phyloP scores from a whole-genome alignment of 106 monocot genomes.

The Dioscorea zingiberensis region DNA sequence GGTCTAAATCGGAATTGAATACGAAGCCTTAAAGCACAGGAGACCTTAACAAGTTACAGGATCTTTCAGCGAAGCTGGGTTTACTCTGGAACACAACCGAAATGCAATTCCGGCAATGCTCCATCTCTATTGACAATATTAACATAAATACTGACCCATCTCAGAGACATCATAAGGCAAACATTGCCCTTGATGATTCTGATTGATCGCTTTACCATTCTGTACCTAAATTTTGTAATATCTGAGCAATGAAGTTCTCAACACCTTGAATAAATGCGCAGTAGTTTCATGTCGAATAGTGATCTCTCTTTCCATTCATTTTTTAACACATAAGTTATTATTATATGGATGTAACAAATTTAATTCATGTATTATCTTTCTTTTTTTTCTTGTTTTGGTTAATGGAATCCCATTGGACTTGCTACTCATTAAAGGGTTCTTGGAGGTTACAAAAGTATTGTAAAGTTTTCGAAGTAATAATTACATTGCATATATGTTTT shows the following conservation, averaged over 20 bases:
- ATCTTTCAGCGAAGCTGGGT: neutral
- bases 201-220: neutral
- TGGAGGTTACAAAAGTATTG: no score
- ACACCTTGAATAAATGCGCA: neutral
- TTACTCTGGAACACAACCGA: neutral
- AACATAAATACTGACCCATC: neutral
- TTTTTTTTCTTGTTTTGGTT: no score
- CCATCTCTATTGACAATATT: neutral
- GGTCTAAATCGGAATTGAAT: slow-evolving; percentile 36
- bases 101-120: neutral
- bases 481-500: no score
- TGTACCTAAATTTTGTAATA: neutral
- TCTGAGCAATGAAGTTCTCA: neutral
- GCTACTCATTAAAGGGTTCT: no score
- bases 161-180: neutral
- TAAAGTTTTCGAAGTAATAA: no score
- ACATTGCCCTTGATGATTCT: neutral
- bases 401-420: no score
- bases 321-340: no score
- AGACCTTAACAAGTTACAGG: neutral
- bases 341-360: no score
- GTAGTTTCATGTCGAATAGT: neutral
- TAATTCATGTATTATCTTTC: no score
- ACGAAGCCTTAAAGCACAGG: neutral
- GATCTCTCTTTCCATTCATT: no score